These are phyloP conservation scores for Choiromyces venosus DNA, from an alignment of 495 filamentous ascomycete species.

Conservation along the genomic window DNA sequence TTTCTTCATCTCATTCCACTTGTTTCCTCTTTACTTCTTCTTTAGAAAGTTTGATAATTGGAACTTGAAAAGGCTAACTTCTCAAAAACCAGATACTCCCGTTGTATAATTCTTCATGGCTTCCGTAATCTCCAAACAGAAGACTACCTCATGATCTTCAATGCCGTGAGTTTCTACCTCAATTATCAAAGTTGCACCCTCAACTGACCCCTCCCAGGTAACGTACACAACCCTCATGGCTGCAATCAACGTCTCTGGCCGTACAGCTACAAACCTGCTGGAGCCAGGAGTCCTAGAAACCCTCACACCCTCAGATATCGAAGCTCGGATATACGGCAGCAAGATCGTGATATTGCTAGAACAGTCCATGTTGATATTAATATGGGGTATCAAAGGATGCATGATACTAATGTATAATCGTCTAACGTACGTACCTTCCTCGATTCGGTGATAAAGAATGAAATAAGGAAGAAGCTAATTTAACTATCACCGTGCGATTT, in stretches of 20 bases:
- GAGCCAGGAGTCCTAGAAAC: constrained; percentile 50
- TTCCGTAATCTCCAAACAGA: constrained; percentile 51
- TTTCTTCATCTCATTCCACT: background rate
- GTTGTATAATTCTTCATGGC: constrained; percentile 47
- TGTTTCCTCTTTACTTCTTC: background rate
- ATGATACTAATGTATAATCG: constrained; percentile 52
- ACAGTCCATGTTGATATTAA: constrained; percentile 49
- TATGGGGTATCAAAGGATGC: constrained; percentile 51
- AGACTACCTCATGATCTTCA: constrained; percentile 56
- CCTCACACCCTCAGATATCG: constrained; percentile 49
- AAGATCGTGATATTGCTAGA: constrained; percentile 52
- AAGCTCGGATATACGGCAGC: constrained; percentile 50
- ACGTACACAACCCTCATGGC: constrained; percentile 55
- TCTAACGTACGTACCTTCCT: constrained; percentile 39
- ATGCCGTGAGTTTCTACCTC: constrained; percentile 46
- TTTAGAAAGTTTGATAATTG: background rate
- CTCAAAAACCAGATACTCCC: constrained; percentile 39
- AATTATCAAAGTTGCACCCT: constrained; percentile 5
- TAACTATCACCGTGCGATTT: background rate
- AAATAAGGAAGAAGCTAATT: background rate
- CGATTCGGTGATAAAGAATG: background rate
- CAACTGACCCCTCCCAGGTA: constrained; percentile 32
- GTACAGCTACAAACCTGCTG: constrained; percentile 56
- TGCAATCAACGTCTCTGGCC: constrained; percentile 54
- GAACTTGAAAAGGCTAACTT: background rate